Conservation (phyloP, 257 asterid genomes). For the Mentha longifolia region DNA sequence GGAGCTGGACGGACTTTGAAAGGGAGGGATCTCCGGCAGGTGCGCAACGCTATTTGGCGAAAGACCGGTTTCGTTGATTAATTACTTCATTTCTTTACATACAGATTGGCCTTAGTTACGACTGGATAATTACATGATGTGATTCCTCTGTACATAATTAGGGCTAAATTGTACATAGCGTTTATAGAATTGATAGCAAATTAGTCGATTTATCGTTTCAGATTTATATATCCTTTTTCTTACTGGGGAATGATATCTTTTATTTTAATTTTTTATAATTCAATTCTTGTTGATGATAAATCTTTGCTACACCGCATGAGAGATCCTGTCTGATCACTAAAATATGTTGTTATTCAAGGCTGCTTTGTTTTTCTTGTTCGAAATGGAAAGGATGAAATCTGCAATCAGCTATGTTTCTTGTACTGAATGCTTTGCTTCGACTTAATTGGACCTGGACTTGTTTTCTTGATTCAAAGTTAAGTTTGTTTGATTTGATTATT, state of each 20-base stretch:
- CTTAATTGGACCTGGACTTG: background rate
- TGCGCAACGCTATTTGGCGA: slow-evolving; percentile 70
- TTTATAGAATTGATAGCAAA: slow-evolving; percentile 24
- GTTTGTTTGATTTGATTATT: background rate
- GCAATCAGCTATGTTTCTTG: background rate
- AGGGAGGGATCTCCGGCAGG: slow-evolving; percentile 82
- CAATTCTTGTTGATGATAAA: slow-evolving; percentile 6
- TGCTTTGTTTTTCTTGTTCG: background rate
- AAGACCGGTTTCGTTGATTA: slow-evolving; percentile 66
- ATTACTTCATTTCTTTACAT: slow-evolving; percentile 34
- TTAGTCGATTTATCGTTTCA: slow-evolving; percentile 7
- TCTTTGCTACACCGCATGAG: background rate
- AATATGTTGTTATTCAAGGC: slow-evolving; percentile 7
- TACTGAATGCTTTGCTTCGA: slow-evolving; percentile 23
- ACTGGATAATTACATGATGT: slow-evolving; percentile 33
- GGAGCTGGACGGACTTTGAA: slow-evolving; percentile 79
- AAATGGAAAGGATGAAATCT: slow-evolving; percentile 1
- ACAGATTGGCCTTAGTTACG: slow-evolving; percentile 24
- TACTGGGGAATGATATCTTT: background rate
- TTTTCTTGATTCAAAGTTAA: slow-evolving; percentile 1
- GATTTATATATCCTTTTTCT: slow-evolving; percentile 17
- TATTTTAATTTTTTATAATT: background rate
- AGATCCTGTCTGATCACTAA: background rate
- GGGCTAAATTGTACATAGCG: slow-evolving; percentile 37
- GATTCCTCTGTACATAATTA: slow-evolving; percentile 35